Conservation (phyloP, 257 asterid genomes). For the Pogostemon cablin region DNA sequence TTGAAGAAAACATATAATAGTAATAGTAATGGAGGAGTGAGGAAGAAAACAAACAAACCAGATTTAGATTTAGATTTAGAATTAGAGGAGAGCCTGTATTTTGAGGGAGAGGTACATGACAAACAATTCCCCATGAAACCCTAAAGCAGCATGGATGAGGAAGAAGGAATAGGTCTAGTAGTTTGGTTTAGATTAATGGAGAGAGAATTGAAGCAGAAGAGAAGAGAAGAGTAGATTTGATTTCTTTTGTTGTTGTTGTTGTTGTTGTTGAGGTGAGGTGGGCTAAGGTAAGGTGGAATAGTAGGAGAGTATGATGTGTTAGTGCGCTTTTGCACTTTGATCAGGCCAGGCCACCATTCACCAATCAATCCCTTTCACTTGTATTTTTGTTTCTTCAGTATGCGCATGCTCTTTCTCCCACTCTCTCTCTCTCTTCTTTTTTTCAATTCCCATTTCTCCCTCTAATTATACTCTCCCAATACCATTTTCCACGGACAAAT, state of each 20-base stretch:
- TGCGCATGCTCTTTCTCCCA: constrained; percentile 31
- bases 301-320: not conserved
- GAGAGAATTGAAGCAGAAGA: too few species aligned
- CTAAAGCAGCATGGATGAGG: constrained; percentile 19
- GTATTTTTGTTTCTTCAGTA: not conserved
- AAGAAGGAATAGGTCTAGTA: constrained; percentile 11
- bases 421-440: not conserved
- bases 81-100: constrained; percentile 60
- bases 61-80: constrained; percentile 73
- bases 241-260: constrained; percentile 5
- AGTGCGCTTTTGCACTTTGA: constrained; percentile 46
- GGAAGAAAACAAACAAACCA: constrained; percentile 44
- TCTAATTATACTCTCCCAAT: not conserved
- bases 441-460: not conserved
- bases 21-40: not conserved
- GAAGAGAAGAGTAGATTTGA: not conserved
- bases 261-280: constrained; percentile 6
- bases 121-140: constrained; percentile 74
- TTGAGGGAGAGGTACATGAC: constrained; percentile 50
- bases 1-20: constrained; percentile 17
- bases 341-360: constrained; percentile 24
- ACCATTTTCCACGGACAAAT: not conserved
- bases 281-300: constrained; percentile 26
- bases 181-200: not conserved
- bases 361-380: constrained; percentile 36